phyloP scores from a whole-genome alignment of 2,329 filamentous ascomycete species.

The Aureobasidium sp. region DNA sequence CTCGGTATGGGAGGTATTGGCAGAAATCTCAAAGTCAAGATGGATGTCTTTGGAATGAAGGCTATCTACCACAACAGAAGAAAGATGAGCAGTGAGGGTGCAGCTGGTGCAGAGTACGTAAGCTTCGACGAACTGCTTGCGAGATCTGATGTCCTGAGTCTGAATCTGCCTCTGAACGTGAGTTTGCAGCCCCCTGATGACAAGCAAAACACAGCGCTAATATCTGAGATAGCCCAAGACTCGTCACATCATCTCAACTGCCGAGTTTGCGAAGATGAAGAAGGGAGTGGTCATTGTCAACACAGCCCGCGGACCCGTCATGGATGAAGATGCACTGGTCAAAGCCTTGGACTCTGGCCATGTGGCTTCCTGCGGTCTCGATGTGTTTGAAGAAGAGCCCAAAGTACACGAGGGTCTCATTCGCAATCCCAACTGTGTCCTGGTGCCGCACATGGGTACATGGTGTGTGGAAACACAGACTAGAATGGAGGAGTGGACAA shows the following conservation, averaged over 20 bases:
- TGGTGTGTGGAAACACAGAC: slow-evolving; percentile 60
- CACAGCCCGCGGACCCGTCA: slow-evolving; percentile 75
- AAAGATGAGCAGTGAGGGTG: slow-evolving; percentile 47
- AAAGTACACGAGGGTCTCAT: slow-evolving; percentile 64
- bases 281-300: slow-evolving; percentile 68
- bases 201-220: not conserved
- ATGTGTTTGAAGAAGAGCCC: slow-evolving; percentile 79
- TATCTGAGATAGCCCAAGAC: slow-evolving; percentile 40
- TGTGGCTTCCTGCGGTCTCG: slow-evolving; percentile 63
- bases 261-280: slow-evolving; percentile 71
- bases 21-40: slow-evolving; percentile 65
- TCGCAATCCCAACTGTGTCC: slow-evolving; percentile 59
- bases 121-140: slow-evolving; percentile 63
- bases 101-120: slow-evolving; percentile 56
- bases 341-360: slow-evolving; percentile 60
- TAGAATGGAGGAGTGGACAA: slow-evolving; percentile 65
- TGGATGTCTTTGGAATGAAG: slow-evolving; percentile 65
- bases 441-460: slow-evolving; percentile 82
- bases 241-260: slow-evolving; percentile 63
- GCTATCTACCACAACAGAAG: slow-evolving; percentile 68
- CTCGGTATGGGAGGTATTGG: slow-evolving; percentile 84
- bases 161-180: slow-evolving; percentile 77
- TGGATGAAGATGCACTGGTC: slow-evolving; percentile 74
- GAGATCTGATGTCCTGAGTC: slow-evolving; percentile 65
- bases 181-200: slow-evolving; percentile 27